Evolutionary conservation across 805 yeast genomes (phyloP).

Genomic region (Candida endomychidarum): DNA sequence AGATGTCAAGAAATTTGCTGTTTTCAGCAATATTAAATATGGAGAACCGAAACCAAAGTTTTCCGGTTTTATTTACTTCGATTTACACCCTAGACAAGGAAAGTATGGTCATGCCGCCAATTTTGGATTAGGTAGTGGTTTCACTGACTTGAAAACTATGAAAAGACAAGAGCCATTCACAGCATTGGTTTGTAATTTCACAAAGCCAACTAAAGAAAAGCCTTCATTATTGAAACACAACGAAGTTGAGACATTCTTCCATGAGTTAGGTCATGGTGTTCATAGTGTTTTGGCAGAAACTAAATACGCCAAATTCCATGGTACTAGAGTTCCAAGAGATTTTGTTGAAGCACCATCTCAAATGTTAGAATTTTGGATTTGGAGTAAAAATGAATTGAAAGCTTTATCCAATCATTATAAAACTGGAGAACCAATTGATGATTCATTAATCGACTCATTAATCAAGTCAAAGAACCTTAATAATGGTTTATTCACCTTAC

Average conservation of each 20-base stretch:
- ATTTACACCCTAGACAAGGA: constrained; percentile 82
- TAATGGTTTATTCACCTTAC: constrained; percentile 66
- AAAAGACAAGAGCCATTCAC: constrained; percentile 64
- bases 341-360: constrained; percentile 93
- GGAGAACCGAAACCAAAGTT: constrained; percentile 47
- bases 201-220: constrained; percentile 66
- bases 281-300: constrained; percentile 74
- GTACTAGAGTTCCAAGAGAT: constrained; percentile 78
- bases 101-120: constrained; percentile 90
- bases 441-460: constrained; percentile 55
- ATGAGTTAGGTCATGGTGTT: constrained; percentile 87
- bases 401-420: constrained; percentile 65
- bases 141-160: constrained; percentile 44
- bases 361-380: constrained; percentile 85
- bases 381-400: constrained; percentile 64
- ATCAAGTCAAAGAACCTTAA: constrained; percentile 71
- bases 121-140: constrained; percentile 67
- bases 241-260: constrained; percentile 84
- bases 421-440: constrained; percentile 57
- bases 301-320: constrained; percentile 65
- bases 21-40: constrained; percentile 58
- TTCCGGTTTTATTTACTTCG: constrained; percentile 77
- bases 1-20: constrained; percentile 73
- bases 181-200: constrained; percentile 80
- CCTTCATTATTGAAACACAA: constrained; percentile 75